These are phyloP conservation scores for Avena eriantha DNA, from an alignment of 176 grass and related monocot genomes.

Conservation along the genomic window DNA sequence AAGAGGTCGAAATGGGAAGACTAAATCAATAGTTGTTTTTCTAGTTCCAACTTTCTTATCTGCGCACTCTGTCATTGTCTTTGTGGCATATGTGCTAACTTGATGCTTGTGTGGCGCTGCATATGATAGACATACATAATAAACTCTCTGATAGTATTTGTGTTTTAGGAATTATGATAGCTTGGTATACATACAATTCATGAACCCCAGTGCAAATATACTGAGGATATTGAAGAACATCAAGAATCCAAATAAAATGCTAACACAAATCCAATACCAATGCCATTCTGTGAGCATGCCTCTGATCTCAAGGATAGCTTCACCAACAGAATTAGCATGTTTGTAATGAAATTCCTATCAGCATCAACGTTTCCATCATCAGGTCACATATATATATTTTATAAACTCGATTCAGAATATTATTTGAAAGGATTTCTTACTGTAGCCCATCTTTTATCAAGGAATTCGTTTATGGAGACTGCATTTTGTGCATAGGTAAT, in stretches of 20 bases:
- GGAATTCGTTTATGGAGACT: constrained; percentile 57
- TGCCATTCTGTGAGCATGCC: constrained; percentile 59
- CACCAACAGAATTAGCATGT: constrained; percentile 50
- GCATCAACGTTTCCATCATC: background rate
- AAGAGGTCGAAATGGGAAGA: constrained; percentile 67
- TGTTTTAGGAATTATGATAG: background rate
- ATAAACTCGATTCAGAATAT: background rate
- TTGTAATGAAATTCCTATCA: constrained; percentile 58
- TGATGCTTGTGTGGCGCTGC: constrained; percentile 60
- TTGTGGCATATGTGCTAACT: constrained; percentile 22
- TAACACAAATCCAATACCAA: constrained; percentile 81
- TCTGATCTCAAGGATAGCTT: constrained; percentile 66
- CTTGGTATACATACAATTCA: constrained; percentile 55
- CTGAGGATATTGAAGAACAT: constrained; percentile 69
- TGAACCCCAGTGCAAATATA: constrained; percentile 58
- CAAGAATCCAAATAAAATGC: constrained; percentile 55
- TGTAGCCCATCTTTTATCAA: constrained; percentile 50
- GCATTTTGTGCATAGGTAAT: constrained; percentile 60
- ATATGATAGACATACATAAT: constrained; percentile 13
- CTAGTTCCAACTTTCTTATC: background rate
- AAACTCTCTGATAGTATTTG: too few species aligned
- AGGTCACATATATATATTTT: background rate
- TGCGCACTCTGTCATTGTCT: constrained; percentile 29
- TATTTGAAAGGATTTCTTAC: constrained; percentile 39
- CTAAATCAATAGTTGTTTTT: constrained; percentile 31